Conservation (phyloP, 2,329 filamentous ascomycete species). For the Cladosporium colombiae region DNA sequence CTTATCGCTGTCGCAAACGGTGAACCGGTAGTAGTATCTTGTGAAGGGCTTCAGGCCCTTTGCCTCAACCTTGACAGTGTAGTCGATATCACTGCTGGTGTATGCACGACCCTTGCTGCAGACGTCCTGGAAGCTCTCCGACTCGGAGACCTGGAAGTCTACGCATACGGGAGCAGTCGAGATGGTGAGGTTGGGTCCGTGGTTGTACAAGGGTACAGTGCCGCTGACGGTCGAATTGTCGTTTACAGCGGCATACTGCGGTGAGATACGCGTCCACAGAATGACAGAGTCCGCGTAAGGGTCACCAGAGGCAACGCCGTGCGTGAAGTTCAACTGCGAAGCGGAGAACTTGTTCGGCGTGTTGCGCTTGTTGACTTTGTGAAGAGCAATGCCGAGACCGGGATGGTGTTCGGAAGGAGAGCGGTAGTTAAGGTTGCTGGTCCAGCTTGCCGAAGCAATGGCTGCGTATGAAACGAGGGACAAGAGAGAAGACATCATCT, state of each 20-base stretch:
- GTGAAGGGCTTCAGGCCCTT: slow-evolving; percentile 63
- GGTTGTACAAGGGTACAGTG: slow-evolving; percentile 53
- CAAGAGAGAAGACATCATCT: slow-evolving; percentile 26
- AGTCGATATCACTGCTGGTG: slow-evolving; percentile 74
- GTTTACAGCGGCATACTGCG: slow-evolving; percentile 43
- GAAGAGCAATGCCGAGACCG: slow-evolving; percentile 63
- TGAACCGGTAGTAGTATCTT: slow-evolving; percentile 70
- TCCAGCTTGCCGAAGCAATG: slow-evolving; percentile 34
- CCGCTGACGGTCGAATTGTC: slow-evolving; percentile 58
- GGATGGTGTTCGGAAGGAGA: slow-evolving; percentile 67
- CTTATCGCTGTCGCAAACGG: slow-evolving; percentile 63
- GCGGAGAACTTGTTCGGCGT: slow-evolving; percentile 48
- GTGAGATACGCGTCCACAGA: slow-evolving; percentile 46
- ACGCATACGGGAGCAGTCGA: slow-evolving; percentile 67
- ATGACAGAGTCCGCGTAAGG: slow-evolving; percentile 47
- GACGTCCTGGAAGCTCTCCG: slow-evolving; percentile 49
- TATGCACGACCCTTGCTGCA: slow-evolving; percentile 62
- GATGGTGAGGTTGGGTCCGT: slow-evolving; percentile 54
- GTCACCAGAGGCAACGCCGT: slow-evolving; percentile 50
- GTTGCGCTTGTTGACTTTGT: slow-evolving; percentile 60
- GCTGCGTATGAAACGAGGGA: slow-evolving; percentile 25
- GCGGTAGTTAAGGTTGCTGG: slow-evolving; percentile 62
- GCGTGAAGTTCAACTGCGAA: slow-evolving; percentile 61
- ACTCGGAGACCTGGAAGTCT: slow-evolving; percentile 61
- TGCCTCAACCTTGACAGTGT: slow-evolving; percentile 73